phyloP scores from a whole-genome alignment of 2,329 filamentous ascomycete species.

The Fusarium foetens region DNA sequence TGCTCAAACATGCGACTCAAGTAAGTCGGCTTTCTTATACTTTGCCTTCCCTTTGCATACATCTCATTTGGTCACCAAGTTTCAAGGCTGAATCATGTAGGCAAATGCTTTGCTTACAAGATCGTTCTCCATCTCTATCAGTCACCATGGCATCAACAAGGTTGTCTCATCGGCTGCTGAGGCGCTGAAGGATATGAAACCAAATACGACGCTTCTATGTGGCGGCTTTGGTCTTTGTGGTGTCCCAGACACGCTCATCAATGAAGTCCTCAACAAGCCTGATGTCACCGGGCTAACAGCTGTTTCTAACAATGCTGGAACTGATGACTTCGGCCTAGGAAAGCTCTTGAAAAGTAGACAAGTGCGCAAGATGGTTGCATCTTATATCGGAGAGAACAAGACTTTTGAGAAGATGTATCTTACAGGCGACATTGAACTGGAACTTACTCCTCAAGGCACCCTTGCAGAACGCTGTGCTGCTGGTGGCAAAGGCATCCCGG shows the following conservation, averaged over 20 bases:
- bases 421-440: constrained; percentile 85
- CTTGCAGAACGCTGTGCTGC: constrained; percentile 90
- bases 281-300: constrained; percentile 82
- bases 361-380: constrained; percentile 91
- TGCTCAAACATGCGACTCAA: too few species aligned
- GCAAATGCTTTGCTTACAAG: constrained; percentile 40
- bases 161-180: constrained; percentile 74
- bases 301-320: constrained; percentile 94
- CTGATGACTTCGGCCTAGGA: constrained; percentile 81
- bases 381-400: constrained; percentile 96
- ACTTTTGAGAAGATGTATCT: constrained; percentile 92
- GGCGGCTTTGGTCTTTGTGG: constrained; percentile 87
- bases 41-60: neutral
- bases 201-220: constrained; percentile 77
- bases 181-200: constrained; percentile 80
- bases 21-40: neutral
- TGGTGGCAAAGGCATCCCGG: constrained; percentile 90
- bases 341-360: constrained; percentile 83
- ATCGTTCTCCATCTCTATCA: constrained; percentile 72
- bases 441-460: constrained; percentile 91
- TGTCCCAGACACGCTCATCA: constrained; percentile 83
- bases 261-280: constrained; percentile 73
- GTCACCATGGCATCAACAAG: constrained; percentile 78
- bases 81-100: neutral
- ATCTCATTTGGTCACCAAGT: too few species aligned